Percentiles rank a stretch among this genome's conserved stretches.
Conservation (phyloP, 2,329 filamentous ascomycete genomes). For the Xylaria sp. region DNA sequence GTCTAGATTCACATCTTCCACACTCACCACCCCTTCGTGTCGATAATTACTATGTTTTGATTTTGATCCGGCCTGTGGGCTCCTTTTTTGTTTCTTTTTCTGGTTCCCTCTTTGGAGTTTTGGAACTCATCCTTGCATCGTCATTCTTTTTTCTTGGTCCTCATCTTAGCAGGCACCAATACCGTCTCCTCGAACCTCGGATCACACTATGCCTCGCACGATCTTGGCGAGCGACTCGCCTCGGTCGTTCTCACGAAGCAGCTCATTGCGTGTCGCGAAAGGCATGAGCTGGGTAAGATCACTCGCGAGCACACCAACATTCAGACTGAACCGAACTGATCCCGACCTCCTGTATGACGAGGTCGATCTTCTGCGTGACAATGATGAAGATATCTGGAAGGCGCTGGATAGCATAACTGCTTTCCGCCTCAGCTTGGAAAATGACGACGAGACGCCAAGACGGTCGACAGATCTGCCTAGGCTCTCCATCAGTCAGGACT, state of each 20-base stretch:
- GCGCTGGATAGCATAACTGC: conserved; percentile 39
- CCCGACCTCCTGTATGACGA: conserved; percentile 30
- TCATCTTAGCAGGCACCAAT: conserved; percentile 26
- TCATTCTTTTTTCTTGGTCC: conserved; percentile 31
- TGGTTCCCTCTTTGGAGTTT: conserved; percentile 38
- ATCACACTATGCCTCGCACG: conserved; percentile 26
- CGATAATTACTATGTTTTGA: conserved; percentile 39
- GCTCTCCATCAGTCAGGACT: conserved; percentile 26
- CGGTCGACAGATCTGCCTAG: conserved; percentile 23
- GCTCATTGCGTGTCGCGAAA: conserved; percentile 36
- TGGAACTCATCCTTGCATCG: conserved; percentile 38
- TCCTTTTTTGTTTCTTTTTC: conserved; percentile 30
- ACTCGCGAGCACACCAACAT: conserved; percentile 27
- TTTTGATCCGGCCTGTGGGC: conserved; percentile 22
- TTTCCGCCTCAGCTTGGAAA: conserved; percentile 35
- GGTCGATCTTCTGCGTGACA: conserved; percentile 31
- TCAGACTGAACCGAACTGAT: conserved; percentile 27
- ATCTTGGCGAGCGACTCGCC: conserved; percentile 28
- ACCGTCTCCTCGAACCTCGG: conserved; percentile 11
- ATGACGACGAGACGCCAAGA: conserved; percentile 28
- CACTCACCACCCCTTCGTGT: conserved; percentile 23
- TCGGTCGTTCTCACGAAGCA: conserved; percentile 32
- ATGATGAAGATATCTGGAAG: conserved; percentile 33
- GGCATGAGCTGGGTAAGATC: conserved; percentile 37
- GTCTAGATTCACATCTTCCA: conserved; percentile 7